A percentile compares a stretch with the other conserved stretches of the same genome.
These are phyloP conservation scores for Diaporthe longicolla DNA, from an alignment of 2,329 filamentous ascomycete species.

Conservation along the genomic window DNA sequence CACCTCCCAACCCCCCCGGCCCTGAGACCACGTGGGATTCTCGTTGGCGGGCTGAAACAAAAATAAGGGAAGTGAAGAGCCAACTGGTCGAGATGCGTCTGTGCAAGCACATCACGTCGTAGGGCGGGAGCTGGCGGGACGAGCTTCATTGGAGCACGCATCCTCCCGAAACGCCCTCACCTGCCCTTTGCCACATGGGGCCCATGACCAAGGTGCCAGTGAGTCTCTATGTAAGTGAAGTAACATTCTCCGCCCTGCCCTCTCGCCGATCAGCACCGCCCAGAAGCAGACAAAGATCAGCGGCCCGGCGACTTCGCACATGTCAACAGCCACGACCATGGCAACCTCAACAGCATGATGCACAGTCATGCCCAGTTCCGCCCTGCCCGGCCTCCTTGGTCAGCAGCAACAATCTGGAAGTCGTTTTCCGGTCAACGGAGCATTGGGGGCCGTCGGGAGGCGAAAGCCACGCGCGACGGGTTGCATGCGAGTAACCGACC, in stretches of 20 bases:
- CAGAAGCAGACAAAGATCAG: constrained; percentile 14
- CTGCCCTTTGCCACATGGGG: constrained; percentile 31
- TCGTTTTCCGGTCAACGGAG: background rate
- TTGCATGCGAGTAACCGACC: background rate
- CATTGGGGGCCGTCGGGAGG: constrained; percentile 26
- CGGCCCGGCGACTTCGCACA: background rate
- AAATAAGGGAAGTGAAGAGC: constrained; percentile 12
- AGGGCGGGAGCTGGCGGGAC: constrained; percentile 16
- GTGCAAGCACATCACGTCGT: constrained; percentile 21
- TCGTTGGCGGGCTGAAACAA: constrained; percentile 28
- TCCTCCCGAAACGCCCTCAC: constrained; percentile 29
- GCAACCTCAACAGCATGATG: background rate
- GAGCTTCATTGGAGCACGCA: constrained; percentile 25
- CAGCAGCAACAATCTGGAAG: background rate
- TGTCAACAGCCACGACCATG: background rate
- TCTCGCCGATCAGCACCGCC: constrained; percentile 22
- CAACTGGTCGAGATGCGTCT: constrained; percentile 29
- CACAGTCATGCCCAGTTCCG: background rate
- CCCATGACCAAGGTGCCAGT: constrained; percentile 3
- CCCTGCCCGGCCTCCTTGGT: constrained; percentile 5
- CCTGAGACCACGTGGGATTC: constrained; percentile 29
- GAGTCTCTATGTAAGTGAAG: too few relatives aligned
- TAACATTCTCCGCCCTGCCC: background rate
- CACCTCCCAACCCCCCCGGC: background rate
- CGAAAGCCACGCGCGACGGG: constrained; percentile 18